phyloP scores from a whole-genome alignment of 2,329 filamentous ascomycete species.

The Trichophyton rubrum region DNA sequence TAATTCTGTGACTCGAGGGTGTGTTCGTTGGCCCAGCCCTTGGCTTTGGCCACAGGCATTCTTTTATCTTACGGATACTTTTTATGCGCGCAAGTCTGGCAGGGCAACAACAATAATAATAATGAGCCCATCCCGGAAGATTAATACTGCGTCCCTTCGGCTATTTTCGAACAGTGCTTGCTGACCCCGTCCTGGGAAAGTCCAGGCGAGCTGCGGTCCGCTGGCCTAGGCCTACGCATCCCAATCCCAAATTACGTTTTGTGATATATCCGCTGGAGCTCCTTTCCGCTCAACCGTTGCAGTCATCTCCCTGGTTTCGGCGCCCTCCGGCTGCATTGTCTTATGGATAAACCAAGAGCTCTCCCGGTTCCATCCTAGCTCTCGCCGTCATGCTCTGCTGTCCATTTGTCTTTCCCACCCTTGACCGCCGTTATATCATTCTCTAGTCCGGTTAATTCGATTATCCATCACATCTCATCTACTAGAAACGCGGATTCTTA shows the following conservation, averaged over 20 bases:
- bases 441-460: not conserved
- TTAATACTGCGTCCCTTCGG: constrained; percentile 3
- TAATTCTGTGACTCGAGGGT: not conserved
- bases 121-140: constrained; percentile 2
- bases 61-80: not conserved
- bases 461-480: not conserved
- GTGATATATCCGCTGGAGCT: constrained; percentile 4
- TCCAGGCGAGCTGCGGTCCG: not conserved
- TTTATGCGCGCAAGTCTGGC: not conserved
- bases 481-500: not conserved
- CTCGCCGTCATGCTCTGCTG: not conserved
- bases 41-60: not conserved
- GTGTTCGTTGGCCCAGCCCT: not conserved
- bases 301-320: not conserved
- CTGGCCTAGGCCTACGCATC: not conserved
- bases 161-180: not conserved
- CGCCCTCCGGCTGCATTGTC: not conserved
- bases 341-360: constrained; percentile 2
- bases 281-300: not conserved
- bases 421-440: not conserved
- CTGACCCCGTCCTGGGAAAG: not conserved
- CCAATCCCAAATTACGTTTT: not conserved
- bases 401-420: not conserved
- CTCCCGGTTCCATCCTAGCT: constrained; percentile 1
- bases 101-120: not conserved